phyloP scores from a whole-genome alignment of 805 yeast genomes.

The Saitoella complicata region DNA sequence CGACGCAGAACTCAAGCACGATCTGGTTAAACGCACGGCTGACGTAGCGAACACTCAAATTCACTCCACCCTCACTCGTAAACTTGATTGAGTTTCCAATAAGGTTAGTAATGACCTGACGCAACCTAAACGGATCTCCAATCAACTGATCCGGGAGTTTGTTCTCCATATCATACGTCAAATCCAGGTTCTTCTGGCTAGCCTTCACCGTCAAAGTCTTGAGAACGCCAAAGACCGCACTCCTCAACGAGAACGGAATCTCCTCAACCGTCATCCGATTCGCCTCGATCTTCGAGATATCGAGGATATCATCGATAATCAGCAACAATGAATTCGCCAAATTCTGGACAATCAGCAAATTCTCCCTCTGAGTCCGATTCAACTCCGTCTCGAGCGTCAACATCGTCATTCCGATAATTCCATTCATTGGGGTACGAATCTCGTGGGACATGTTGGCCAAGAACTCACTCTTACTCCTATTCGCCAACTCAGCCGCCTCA shows the following conservation, averaged over 20 bases:
- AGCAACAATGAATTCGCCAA: slow-evolving; percentile 72
- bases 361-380: slow-evolving; percentile 82
- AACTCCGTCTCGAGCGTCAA: slow-evolving; percentile 73
- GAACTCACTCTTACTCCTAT: slow-evolving; percentile 77
- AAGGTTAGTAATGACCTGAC: slow-evolving; percentile 73
- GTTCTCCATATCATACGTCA: slow-evolving; percentile 67
- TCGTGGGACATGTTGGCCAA: slow-evolving; percentile 81
- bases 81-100: slow-evolving; percentile 86
- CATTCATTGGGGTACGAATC: slow-evolving; percentile 82
- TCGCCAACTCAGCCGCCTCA: slow-evolving; percentile 86
- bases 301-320: slow-evolving; percentile 77
- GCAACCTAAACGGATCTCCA: slow-evolving; percentile 76
- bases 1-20: slow-evolving; percentile 67
- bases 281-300: slow-evolving; percentile 86
- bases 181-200: slow-evolving; percentile 66
- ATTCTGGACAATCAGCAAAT: slow-evolving; percentile 78
- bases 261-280: slow-evolving; percentile 86
- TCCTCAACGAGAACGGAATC: slow-evolving; percentile 70
- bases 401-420: slow-evolving; percentile 87
- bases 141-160: slow-evolving; percentile 75
- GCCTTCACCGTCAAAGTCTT: slow-evolving; percentile 83
- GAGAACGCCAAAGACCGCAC: slow-evolving; percentile 78
- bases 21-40: slow-evolving; percentile 34
- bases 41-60: slow-evolving; percentile 40
- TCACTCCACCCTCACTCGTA: slow-evolving; percentile 68